phyloP scores from a whole-genome alignment of 2,329 filamentous ascomycete species.

The Aspergillus fumigatus region DNA sequence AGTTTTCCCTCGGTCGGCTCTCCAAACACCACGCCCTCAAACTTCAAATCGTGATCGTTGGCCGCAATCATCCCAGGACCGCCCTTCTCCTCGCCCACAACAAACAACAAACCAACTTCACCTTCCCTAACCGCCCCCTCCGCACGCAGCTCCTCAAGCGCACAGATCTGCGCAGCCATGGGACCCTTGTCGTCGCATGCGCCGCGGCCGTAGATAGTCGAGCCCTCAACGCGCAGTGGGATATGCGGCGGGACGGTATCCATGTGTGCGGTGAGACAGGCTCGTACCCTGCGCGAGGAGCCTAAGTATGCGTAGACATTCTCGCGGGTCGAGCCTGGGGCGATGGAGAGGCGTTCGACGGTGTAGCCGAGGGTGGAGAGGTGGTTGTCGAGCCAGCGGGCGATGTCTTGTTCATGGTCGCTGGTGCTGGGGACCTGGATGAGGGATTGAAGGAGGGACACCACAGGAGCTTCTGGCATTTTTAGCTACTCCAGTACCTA shows the following conservation, averaged over 20 bases:
- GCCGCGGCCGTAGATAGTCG: conserved; percentile 63
- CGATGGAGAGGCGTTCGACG: conserved; percentile 35
- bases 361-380: conserved; percentile 32
- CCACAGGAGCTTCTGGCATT: conserved; percentile 9
- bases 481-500: background rate
- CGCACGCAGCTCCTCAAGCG: conserved; percentile 54
- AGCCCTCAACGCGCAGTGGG: conserved; percentile 51
- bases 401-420: conserved; percentile 35
- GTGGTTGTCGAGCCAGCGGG: conserved; percentile 30
- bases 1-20: conserved; percentile 54
- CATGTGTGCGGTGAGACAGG: conserved; percentile 35
- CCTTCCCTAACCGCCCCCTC: conserved; percentile 38
- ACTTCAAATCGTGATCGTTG: conserved; percentile 38
- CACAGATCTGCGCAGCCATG: conserved; percentile 69
- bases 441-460: conserved; percentile 29
- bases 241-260: conserved; percentile 65
- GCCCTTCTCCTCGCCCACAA: conserved; percentile 54
- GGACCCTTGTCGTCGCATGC: conserved; percentile 58
- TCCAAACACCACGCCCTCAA: conserved; percentile 49
- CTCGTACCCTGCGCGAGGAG: conserved; percentile 21
- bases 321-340: conserved; percentile 27
- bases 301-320: conserved; percentile 41
- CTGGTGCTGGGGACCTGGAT: conserved; percentile 37
- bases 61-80: conserved; percentile 54
- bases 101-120: conserved; percentile 59